Evolutionary conservation across 352 stramenopile genomes (phyloP).

Genomic region (Phytophthora nicotianae): DNA sequence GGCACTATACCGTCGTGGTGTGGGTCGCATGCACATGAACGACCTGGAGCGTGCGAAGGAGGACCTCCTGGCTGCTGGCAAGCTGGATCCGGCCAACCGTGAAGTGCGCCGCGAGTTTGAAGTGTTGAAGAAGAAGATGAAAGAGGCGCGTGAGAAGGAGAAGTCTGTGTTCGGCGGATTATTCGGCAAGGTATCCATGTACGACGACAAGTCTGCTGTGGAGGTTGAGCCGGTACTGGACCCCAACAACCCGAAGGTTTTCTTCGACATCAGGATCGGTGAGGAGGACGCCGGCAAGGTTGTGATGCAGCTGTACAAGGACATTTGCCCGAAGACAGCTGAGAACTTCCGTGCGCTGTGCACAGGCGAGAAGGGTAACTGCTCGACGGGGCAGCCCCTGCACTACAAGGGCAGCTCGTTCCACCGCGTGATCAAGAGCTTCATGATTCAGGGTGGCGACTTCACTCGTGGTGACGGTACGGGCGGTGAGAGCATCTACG

Average conservation of each 20-base stretch:
- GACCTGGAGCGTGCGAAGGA: conserved; percentile 89
- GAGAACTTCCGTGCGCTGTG: conserved; percentile 99
- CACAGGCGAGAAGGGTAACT: conserved; percentile 96
- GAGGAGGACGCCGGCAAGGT: conserved; percentile 89
- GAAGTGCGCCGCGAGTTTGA: conserved; percentile 83
- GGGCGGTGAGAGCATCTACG: conserved; percentile 94
- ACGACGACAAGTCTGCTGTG: conserved; percentile 95
- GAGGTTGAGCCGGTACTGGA: conserved; percentile 62
- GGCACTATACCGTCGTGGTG: conserved; percentile 84
- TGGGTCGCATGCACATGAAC: conserved; percentile 85
- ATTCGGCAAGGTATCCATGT: conserved; percentile 97
- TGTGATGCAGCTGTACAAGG: conserved; percentile 96
- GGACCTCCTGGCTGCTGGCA: conserved; percentile 81
- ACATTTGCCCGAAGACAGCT: conserved; percentile 96
- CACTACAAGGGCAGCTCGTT: conserved; percentile 98
- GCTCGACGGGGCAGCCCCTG: conserved; percentile 82
- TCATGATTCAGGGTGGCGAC: conserved; percentile 96
- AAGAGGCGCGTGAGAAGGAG: conserved; percentile 94
- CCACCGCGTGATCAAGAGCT: conserved; percentile 97
- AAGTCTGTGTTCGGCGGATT: conserved; percentile 96
- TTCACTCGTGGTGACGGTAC: conserved; percentile 96
- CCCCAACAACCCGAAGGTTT: conserved; percentile 96
- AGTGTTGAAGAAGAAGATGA: conserved; percentile 84
- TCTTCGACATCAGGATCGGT: conserved; percentile 97
- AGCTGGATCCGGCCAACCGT: conserved; percentile 82